phyloP scores from a whole-genome alignment of 768 basidiomycete genomes.

The Russula earlei region DNA sequence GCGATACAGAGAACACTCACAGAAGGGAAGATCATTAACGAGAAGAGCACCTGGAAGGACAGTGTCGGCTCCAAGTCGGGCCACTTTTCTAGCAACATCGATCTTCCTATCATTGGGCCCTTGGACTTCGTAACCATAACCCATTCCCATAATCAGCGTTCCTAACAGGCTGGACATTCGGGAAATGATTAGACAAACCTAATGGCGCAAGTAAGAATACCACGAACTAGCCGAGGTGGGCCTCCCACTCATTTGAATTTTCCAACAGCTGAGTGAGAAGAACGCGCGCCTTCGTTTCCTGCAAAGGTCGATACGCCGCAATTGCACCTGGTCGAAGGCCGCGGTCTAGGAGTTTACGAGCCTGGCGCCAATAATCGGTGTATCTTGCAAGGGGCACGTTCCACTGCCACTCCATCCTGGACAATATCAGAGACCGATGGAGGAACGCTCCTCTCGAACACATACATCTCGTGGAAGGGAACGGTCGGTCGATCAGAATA shows the following conservation, averaged over 20 bases:
- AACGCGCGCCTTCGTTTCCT: background rate
- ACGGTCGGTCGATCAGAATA: background rate
- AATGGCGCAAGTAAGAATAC: too few species aligned
- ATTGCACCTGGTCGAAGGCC: background rate
- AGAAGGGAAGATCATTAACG: background rate
- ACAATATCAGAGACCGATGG: background rate
- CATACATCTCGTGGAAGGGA: slow-evolving; percentile 4
- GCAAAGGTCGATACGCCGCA: background rate
- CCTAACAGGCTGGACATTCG: too few species aligned
- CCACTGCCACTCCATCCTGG: background rate
- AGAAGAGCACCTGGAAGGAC: background rate
- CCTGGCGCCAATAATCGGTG: background rate
- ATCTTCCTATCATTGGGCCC: background rate
- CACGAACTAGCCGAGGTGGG: background rate
- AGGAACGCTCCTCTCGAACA: background rate
- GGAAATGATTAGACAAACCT: too few species aligned
- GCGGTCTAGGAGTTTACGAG: background rate
- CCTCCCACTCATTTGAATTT: background rate
- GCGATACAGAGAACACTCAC: background rate
- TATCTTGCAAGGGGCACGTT: background rate
- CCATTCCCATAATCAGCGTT: background rate
- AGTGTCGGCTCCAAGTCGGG: background rate
- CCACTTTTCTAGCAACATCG: background rate
- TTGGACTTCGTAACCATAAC: background rate
- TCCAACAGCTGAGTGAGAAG: background rate